Conservation (phyloP, 1,284 basidiomycete genomes). For the Trametes polyzona region DNA sequence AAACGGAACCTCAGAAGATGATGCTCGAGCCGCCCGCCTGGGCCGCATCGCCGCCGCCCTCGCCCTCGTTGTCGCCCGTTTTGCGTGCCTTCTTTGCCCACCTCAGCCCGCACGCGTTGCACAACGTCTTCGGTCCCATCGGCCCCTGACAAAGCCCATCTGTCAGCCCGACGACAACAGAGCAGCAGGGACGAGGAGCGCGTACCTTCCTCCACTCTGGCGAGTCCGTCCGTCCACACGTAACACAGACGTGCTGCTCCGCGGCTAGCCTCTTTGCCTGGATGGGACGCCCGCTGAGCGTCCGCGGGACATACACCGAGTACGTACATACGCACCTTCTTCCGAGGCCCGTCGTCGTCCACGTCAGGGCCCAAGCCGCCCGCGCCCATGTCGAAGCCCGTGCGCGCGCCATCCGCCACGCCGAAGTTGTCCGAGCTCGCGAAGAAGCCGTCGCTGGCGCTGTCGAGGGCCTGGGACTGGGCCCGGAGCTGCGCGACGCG, state of each 20-base stretch:
- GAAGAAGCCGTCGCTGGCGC: slow-evolving; percentile 13
- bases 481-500: slow-evolving; percentile 50
- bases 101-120: slow-evolving; percentile 85
- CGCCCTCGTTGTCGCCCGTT: slow-evolving; percentile 19
- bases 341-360: slow-evolving; percentile 33
- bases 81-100: slow-evolving; percentile 76
- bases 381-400: slow-evolving; percentile 11
- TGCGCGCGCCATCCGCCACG: slow-evolving; percentile 3
- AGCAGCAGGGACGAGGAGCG: slow-evolving; percentile 17
- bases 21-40: slow-evolving; percentile 1
- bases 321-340: slow-evolving; percentile 42
- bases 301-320: background rate
- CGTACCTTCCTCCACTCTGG: slow-evolving; percentile 85
- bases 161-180: slow-evolving; percentile 21
- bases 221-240: slow-evolving; percentile 80
- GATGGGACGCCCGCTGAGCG: slow-evolving; percentile 42
- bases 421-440: slow-evolving; percentile 19
- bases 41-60: slow-evolving; percentile 6
- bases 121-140: slow-evolving; percentile 82
- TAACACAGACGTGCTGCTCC: slow-evolving; percentile 77
- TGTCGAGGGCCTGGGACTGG: slow-evolving; percentile 28
- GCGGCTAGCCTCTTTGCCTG: slow-evolving; percentile 45
- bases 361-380: slow-evolving; percentile 2
- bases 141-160: slow-evolving; percentile 59
- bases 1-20: slow-evolving; percentile 4